A percentile compares a stretch with the other conserved stretches of the same genome.
Evolutionary conservation across 257 asterid genomes (phyloP).

Genomic region (Solanum ossicruentum): DNA sequence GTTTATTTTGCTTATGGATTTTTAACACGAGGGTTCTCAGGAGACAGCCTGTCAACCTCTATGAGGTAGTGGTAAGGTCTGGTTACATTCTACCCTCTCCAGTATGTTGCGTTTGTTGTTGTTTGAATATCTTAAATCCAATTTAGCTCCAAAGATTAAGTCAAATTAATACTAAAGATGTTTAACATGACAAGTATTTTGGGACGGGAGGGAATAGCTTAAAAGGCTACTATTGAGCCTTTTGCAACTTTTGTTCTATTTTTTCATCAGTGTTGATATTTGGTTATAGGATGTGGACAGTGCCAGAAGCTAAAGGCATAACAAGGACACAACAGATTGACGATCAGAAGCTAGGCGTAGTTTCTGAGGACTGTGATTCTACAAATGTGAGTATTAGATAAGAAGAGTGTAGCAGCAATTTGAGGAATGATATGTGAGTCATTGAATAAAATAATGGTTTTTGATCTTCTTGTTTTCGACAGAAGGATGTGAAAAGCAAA

Average conservation of each 20-base stretch:
- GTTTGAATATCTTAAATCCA: neutral
- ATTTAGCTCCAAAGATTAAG: neutral
- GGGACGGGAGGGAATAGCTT: neutral
- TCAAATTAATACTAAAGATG: neutral
- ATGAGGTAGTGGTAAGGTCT: no score
- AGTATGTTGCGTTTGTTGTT: no score
- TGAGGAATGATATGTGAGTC: neutral
- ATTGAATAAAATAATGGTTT: neutral
- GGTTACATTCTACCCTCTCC: no score
- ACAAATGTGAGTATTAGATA: constrained; percentile 38
- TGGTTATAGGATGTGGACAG: constrained; percentile 71
- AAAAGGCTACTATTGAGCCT: neutral
- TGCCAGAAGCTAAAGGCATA: constrained; percentile 62
- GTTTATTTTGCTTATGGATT: no score
- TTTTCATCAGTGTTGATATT: neutral
- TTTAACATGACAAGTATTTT: neutral
- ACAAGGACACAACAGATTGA: constrained; percentile 22
- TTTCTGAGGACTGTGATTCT: constrained; percentile 46
- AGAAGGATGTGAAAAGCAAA: constrained; percentile 31
- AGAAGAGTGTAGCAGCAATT: neutral
- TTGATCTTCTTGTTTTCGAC: constrained; percentile 8
- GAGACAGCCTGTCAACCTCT: no score
- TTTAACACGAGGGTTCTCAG: no score
- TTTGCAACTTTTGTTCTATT: neutral
- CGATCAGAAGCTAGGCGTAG: constrained; percentile 41